Base-by-base conservation (phyloP, 306 rosid species). In the Cicer cuneatum region DNA sequence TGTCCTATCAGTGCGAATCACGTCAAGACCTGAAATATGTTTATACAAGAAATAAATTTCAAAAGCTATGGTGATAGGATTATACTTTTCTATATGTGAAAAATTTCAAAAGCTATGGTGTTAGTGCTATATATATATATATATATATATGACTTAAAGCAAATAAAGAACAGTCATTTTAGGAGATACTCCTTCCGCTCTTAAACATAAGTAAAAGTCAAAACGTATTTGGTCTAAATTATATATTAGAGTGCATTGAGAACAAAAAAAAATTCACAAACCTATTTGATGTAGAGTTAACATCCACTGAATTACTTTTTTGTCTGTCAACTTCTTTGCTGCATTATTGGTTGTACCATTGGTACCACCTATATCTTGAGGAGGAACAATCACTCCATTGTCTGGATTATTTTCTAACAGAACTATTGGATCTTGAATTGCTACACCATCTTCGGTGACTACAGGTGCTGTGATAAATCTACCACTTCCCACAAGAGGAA, bases 231-330 rank as follows among this genome's bases (percentile, higher is more conserved):
- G 33, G 33, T 29, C 5, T 29, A 29, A 29, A 29, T 29, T 29
- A 18, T 19, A 19, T 54, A 10, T 54, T 47, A 47, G 7, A 48
- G 53, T 48, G 70, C 10, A 46, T 33, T 73, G 21, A 39, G 16
- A 41, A 16, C 18, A 29, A 74, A 70, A 12, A 14, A 12, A 14
- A 42, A 33, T 14, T 61, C 33, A 83, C 92, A 47, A 47, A 91
- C 99, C 99, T 87, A 95, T 95, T 82, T 95, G 99, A 86, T 95
- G 99, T 11, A 95, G 87, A 39, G 98, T 95, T 78, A 87, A 90
- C 97, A 95, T 75, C 99, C 99, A 95, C 37, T 92, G 92, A 57
- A 92, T 89, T 73, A 87, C 71, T 85, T 67, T 85, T 67, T 86
- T 86, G 79, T 95, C 96, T 11, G 66, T 84, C 51, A 89, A 82